A percentile compares a stretch with the other conserved stretches of the same genome.
Evolutionary conservation across 352 stramenopile species (phyloP).

Genomic region (Globisporangium spiculum): DNA sequence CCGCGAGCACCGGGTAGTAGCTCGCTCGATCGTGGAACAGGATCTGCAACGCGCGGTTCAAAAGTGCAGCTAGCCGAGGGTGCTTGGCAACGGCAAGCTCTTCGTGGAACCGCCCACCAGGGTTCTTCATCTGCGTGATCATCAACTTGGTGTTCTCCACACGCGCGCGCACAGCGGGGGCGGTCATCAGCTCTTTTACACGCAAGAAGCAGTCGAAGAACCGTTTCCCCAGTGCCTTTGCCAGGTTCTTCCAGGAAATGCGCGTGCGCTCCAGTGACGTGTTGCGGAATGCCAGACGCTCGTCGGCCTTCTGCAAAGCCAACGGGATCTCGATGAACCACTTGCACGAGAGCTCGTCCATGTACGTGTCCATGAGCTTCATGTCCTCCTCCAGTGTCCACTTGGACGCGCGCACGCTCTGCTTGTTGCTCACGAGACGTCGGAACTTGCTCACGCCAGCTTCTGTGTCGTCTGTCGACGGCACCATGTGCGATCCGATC

Average conservation of each 20-base stretch:
- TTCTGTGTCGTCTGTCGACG: slow-evolving; percentile 29
- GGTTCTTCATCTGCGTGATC: slow-evolving; percentile 72
- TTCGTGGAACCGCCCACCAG: slow-evolving; percentile 65
- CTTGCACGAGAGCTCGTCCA: slow-evolving; percentile 64
- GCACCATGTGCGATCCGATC: slow-evolving; percentile 23
- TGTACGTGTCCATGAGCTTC: slow-evolving; percentile 66
- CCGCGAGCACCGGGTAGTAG: slow-evolving; percentile 70
- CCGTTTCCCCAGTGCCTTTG: slow-evolving; percentile 55
- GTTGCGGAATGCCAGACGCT: slow-evolving; percentile 66
- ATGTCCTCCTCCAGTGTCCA: slow-evolving; percentile 66
- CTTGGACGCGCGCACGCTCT: slow-evolving; percentile 48
- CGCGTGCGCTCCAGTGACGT: slow-evolving; percentile 47
- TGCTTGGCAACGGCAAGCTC: slow-evolving; percentile 49
- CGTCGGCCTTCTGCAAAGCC: slow-evolving; percentile 58
- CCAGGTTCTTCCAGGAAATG: slow-evolving; percentile 74
- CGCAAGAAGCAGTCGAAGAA: slow-evolving; percentile 66
- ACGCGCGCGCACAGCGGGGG: slow-evolving; percentile 58
- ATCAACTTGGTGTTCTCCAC: slow-evolving; percentile 55
- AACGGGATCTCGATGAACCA: slow-evolving; percentile 82
- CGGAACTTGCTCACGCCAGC: slow-evolving; percentile 42
- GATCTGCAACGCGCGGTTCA: slow-evolving; percentile 76
- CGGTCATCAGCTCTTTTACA: slow-evolving; percentile 59
- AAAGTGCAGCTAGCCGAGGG: slow-evolving; percentile 59
- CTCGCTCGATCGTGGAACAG: slow-evolving; percentile 70
- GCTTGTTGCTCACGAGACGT: slow-evolving; percentile 47